phyloP scores from a whole-genome alignment of 73 alveolate species.

The Tetrahymena malaccensis region DNA sequence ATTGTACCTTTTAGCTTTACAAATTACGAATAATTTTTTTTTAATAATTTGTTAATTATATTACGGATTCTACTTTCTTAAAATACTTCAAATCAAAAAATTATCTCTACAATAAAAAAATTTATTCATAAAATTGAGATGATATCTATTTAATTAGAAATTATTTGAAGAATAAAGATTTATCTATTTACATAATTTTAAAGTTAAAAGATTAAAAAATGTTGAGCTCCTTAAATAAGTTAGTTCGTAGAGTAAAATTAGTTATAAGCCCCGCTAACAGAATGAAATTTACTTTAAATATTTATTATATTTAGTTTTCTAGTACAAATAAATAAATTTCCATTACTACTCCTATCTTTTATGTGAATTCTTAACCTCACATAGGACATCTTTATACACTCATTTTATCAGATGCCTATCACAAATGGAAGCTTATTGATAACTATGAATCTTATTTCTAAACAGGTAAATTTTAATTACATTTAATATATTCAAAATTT shows the following conservation, averaged over 20 bases:
- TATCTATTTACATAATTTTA: no score
- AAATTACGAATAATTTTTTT: no score
- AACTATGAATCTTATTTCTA: constrained; percentile 41
- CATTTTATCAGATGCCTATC: constrained; percentile 55
- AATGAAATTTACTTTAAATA: neutral
- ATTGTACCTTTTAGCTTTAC: neutral
- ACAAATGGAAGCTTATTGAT: constrained; percentile 15
- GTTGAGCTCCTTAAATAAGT: neutral
- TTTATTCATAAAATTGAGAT: neutral
- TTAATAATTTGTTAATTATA: no score
- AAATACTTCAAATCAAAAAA: neutral
- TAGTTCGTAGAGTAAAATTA: neutral
- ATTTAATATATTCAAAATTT: neutral
- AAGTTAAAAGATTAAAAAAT: neutral
- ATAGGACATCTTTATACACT: constrained; percentile 73
- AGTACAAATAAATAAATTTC: neutral
- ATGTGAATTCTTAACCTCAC: constrained; percentile 69
- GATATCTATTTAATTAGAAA: neutral
- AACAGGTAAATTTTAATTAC: neutral
- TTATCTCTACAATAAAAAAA: neutral
- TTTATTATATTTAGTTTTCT: neutral
- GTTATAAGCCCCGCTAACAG: neutral
- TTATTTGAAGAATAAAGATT: neutral
- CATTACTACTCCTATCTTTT: constrained; percentile 56
- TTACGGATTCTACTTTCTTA: neutral